Percentiles rank a stretch among this genome's conserved stretches.
These are phyloP conservation scores for Zymoseptoria ardabiliae DNA, from an alignment of 2,329 filamentous ascomycete genomes.

Conservation along the genomic window DNA sequence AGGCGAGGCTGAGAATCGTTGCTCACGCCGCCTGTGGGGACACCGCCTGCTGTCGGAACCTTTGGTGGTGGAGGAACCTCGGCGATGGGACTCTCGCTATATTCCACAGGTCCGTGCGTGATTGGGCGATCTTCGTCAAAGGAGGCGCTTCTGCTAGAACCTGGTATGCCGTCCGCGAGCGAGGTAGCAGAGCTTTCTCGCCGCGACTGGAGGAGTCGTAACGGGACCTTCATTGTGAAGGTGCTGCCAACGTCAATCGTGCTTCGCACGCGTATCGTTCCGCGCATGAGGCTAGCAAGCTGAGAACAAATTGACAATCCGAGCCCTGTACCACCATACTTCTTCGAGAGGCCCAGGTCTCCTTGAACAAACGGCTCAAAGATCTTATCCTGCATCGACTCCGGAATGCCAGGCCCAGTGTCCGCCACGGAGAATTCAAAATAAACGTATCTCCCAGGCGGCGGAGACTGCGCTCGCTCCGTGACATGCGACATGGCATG, in stretches of 20 bases:
- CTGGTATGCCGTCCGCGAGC: not conserved
- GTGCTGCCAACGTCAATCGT: conserved; percentile 66
- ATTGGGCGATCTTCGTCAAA: not conserved
- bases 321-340: conserved; percentile 81
- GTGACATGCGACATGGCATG: not conserved
- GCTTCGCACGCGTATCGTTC: conserved; percentile 64
- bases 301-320: conserved; percentile 87
- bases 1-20: conserved; percentile 66
- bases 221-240: conserved; percentile 75
- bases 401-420: conserved; percentile 76
- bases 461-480: conserved; percentile 25
- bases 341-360: conserved; percentile 81
- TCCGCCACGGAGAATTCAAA: conserved; percentile 89
- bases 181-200: conserved; percentile 25
- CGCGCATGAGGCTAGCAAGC: conserved; percentile 74
- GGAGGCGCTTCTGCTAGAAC: not conserved
- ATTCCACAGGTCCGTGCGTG: not conserved
- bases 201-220: conserved; percentile 66
- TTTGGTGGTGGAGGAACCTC: conserved; percentile 1
- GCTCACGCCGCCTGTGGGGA: conserved; percentile 31
- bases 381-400: conserved; percentile 68
- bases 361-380: conserved; percentile 94
- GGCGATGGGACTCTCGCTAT: not conserved
- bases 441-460: conserved; percentile 57
- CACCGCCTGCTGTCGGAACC: conserved; percentile 18